Evolutionary conservation across 495 filamentous ascomycete species (phyloP).

Genomic region (Viridothelium virens): DNA sequence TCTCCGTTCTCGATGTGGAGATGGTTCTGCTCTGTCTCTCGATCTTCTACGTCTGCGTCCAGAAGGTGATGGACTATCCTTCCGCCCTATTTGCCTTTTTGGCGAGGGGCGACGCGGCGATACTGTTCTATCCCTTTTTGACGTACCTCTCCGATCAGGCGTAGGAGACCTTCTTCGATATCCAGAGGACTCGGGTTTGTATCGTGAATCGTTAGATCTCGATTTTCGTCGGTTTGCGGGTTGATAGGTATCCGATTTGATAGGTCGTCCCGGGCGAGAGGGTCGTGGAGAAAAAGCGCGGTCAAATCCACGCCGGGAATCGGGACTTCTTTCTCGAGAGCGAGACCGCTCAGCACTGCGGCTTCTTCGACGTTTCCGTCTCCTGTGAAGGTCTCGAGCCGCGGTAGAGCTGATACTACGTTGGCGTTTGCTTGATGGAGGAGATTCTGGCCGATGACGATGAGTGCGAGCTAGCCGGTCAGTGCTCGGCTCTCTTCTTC

Average conservation of each 20-base stretch:
- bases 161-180: conserved; percentile 20
- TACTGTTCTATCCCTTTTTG: conserved; percentile 16
- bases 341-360: conserved; percentile 27
- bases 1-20: conserved; percentile 9
- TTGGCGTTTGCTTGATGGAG: conserved; percentile 30
- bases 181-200: conserved; percentile 20
- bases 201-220: conserved; percentile 28
- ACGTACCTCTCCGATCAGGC: conserved; percentile 21
- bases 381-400: conserved; percentile 21
- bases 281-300: conserved; percentile 29
- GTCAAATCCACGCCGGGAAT: conserved; percentile 21
- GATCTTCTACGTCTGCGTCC: conserved; percentile 20
- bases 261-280: conserved; percentile 24
- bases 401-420: conserved; percentile 28
- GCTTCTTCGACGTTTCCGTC: conserved; percentile 26
- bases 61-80: conserved; percentile 19
- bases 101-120: conserved; percentile 25
- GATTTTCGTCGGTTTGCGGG: conserved; percentile 28
- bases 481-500: conserved; percentile 26
- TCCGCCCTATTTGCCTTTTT: conserved; percentile 15
- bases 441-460: conserved; percentile 20
- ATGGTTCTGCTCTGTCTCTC: conserved; percentile 11
- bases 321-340: conserved; percentile 13
- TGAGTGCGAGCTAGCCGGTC: conserved; percentile 26
- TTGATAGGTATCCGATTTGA: conserved; percentile 26